Percentiles rank a stretch among this genome's conserved stretches.
These are phyloP conservation scores for Porodaedalea pini DNA, from an alignment of 1,284 basidiomycete genomes.

Conservation along the genomic window DNA sequence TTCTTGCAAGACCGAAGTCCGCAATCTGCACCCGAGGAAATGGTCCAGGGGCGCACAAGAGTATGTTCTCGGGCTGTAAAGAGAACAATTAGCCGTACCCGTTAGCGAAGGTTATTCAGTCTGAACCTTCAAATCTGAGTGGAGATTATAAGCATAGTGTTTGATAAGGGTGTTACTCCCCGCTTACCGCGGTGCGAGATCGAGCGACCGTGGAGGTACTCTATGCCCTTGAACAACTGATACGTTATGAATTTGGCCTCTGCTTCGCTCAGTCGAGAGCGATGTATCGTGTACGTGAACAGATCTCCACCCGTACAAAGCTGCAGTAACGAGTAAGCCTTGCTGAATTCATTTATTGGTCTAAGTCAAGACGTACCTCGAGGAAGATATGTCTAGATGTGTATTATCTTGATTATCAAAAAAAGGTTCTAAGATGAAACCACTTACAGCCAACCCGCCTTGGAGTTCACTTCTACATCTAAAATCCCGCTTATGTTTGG, in stretches of 20 bases:
- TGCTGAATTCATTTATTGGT: constrained; percentile 33
- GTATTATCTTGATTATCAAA: neutral
- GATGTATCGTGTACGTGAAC: constrained; percentile 72
- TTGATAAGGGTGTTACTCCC: neutral
- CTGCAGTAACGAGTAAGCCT: constrained; percentile 40
- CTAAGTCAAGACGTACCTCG: neutral
- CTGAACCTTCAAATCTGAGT: constrained; percentile 68
- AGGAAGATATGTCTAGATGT: constrained; percentile 59
- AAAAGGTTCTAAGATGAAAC: neutral
- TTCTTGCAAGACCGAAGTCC: constrained; percentile 83
- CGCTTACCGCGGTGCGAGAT: constrained; percentile 76
- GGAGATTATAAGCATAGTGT: neutral
- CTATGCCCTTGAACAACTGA: constrained; percentile 70
- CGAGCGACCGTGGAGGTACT: constrained; percentile 68
- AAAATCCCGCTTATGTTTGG: constrained; percentile 79
- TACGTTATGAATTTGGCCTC: constrained; percentile 84
- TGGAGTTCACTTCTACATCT: constrained; percentile 60
- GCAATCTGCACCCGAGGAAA: constrained; percentile 82
- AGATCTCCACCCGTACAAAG: constrained; percentile 76
- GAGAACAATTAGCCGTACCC: neutral
- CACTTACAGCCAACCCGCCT: constrained; percentile 48
- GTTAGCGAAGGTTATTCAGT: neutral
- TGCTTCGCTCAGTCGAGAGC: constrained; percentile 61
- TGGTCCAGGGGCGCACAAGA: constrained; percentile 68
- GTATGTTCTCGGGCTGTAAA: constrained; percentile 77